phyloP scores from a whole-genome alignment of 768 basidiomycete species.

The Kwoniella europaea region DNA sequence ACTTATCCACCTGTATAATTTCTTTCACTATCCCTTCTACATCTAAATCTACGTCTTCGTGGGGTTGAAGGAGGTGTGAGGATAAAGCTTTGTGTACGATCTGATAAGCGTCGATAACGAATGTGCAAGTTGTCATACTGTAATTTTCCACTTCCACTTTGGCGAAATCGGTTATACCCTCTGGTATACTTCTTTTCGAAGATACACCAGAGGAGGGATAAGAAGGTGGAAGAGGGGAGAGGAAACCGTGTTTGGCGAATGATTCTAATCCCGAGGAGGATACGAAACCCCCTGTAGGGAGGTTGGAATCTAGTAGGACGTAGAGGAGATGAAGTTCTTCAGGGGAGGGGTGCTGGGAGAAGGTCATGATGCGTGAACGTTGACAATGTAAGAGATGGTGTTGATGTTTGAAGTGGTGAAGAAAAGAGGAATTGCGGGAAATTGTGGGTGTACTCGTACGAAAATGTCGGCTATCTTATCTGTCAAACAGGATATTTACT shows the following conservation, averaged over 20 bases:
- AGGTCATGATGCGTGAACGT: neutral
- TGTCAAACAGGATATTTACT: too few relatives aligned
- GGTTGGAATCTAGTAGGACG: slow-evolving; percentile 73
- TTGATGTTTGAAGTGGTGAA: neutral
- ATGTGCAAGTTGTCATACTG: slow-evolving; percentile 74
- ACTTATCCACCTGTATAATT: slow-evolving; percentile 69
- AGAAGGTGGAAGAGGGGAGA: slow-evolving; percentile 53
- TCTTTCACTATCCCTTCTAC: slow-evolving; percentile 37
- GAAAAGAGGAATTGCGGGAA: neutral
- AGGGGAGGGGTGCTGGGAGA: neutral
- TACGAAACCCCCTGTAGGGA: slow-evolving; percentile 96
- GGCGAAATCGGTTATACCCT: slow-evolving; percentile 37
- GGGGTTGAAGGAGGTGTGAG: neutral
- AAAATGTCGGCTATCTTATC: too few relatives aligned
- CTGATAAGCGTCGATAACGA: slow-evolving; percentile 70
- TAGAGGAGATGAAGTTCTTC: slow-evolving; percentile 52
- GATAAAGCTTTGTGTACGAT: slow-evolving; percentile 8
- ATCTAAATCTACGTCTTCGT: slow-evolving; percentile 11
- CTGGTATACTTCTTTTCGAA: slow-evolving; percentile 7
- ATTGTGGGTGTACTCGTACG: too few relatives aligned
- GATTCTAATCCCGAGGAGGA: slow-evolving; percentile 93
- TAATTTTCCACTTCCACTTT: slow-evolving; percentile 65
- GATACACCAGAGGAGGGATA: slow-evolving; percentile 44
- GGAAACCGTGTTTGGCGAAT: slow-evolving; percentile 82
- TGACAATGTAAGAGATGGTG: neutral